A percentile compares a stretch with the other conserved stretches of the same genome.
Evolutionary conservation across 257 asterid species (phyloP).

Genomic region (Perilla frutescens): DNA sequence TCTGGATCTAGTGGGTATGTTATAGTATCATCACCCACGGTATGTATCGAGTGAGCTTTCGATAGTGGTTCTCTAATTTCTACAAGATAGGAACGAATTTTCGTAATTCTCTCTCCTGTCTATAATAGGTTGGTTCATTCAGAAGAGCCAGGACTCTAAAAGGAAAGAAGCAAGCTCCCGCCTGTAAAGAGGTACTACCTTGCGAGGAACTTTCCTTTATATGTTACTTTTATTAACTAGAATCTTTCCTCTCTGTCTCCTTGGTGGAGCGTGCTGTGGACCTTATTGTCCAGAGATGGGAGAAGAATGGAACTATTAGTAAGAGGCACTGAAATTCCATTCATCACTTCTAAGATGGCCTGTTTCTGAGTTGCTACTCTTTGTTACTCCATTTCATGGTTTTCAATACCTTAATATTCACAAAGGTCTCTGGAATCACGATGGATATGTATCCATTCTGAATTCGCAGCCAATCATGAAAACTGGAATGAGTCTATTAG

Average conservation of each 20-base stretch:
- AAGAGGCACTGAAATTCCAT: neutral
- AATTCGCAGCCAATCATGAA: constrained; percentile 6
- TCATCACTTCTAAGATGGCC: neutral
- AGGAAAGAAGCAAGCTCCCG: constrained; percentile 70
- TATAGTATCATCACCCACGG: constrained; percentile 67
- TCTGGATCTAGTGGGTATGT: constrained; percentile 69
- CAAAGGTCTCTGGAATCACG: neutral
- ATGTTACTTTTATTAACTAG: neutral
- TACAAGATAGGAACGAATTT: constrained; percentile 12
- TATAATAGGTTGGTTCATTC: constrained; percentile 74
- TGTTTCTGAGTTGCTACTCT: neutral
- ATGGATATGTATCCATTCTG: constrained; percentile 9
- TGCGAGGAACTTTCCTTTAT: constrained; percentile 2
- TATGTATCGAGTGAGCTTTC: constrained; percentile 42
- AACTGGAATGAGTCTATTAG: neutral
- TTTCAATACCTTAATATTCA: neutral
- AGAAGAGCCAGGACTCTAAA: constrained; percentile 65
- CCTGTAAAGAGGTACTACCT: constrained; percentile 73
- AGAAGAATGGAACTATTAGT: constrained; percentile 2
- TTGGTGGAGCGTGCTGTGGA: constrained; percentile 20
- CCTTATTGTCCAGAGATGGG: constrained; percentile 5
- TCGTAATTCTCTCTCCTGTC: constrained; percentile 27
- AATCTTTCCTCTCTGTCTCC: neutral
- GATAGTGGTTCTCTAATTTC: constrained; percentile 7
- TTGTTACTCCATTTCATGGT: neutral